phyloP scores from a whole-genome alignment of 2,329 filamentous ascomycete species.

The Paecilomyces fulvus region DNA sequence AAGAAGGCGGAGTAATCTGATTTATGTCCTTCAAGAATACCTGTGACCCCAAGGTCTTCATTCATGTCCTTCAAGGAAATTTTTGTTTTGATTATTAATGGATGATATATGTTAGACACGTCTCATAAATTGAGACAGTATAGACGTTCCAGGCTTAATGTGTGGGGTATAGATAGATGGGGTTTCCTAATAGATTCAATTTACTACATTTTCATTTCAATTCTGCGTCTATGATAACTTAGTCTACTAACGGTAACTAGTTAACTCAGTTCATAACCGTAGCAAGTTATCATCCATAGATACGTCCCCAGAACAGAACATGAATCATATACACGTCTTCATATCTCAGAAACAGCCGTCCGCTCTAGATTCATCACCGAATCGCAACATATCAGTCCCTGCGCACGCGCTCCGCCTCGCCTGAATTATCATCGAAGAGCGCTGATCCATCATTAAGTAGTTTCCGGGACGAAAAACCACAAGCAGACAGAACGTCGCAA shows the following conservation, averaged over 20 bases:
- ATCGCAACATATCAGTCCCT: neutral
- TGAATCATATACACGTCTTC: neutral
- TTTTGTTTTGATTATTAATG: neutral
- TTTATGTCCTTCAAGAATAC: neutral
- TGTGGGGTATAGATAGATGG: neutral
- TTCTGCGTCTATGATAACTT: too few species aligned
- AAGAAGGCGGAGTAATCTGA: constrained; percentile 25
- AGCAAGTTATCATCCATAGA: too few species aligned
- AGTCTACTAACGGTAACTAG: too few species aligned
- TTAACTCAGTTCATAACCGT: too few species aligned
- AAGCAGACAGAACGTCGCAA: constrained; percentile 35
- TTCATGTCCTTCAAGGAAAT: neutral
- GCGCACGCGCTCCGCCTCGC: neutral
- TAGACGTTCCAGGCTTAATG: neutral
- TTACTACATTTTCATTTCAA: too few species aligned
- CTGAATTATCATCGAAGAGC: constrained; percentile 10
- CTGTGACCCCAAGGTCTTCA: neutral
- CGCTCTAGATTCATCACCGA: neutral
- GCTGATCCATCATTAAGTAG: constrained; percentile 44
- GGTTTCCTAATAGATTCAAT: neutral
- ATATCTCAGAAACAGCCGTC: neutral
- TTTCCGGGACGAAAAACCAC: constrained; percentile 47
- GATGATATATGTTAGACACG: neutral
- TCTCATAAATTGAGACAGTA: neutral
- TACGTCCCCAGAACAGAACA: neutral